Evolutionary conservation across 1,284 basidiomycete species (phyloP), one percentile per base, ranked within the genome.

Genomic region (Ceratobasidium sp.): DNA sequence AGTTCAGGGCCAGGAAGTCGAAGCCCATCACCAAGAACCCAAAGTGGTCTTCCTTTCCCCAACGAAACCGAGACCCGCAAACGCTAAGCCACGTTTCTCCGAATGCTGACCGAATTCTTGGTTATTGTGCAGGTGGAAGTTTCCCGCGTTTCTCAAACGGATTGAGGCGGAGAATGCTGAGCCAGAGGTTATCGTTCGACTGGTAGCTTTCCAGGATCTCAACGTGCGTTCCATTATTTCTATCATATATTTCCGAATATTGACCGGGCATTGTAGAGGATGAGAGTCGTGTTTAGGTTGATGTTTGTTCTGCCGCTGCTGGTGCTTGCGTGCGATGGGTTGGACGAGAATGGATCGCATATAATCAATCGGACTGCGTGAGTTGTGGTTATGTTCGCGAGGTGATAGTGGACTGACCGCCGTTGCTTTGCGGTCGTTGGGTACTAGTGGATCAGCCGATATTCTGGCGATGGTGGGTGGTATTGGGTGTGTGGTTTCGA

Each of bases 401-500:
- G 36, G 36, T 41, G 36, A 41, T 41, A 11, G 36, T 11, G 36
- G 36, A 41, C 36, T 41, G 36, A 41, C 11, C 36, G 31, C 22
- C 6, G 24, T 56, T 56, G 24, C 29, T 47, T 47, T 4, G 11
- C 11, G 36, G 36, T 41, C 11, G 36, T 41, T 11, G 36, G 36
- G 4, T 11, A 41, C n/a, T 59, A 72, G 69, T 33, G 69, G 69
- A 15, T 56, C 57, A 2, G 69, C 60, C 88, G 91, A 93, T 81
- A 87, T 92, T 76, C 83, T 93, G 8, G 81, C 90, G 63, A 90
- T 92, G 87, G 79, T 90, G 57, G 89, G 88, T 17, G 90, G 86
- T 14, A 86, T 93, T 33, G 92, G 92, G 8, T 90, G 89, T 78
- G 89, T 92, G 79, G 85, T 91, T n/a, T 93, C 91, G 2, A 91